Evolutionary conservation across 2,329 filamentous ascomycete genomes (phyloP).

Genomic region (Cladobotryum protrusum): DNA sequence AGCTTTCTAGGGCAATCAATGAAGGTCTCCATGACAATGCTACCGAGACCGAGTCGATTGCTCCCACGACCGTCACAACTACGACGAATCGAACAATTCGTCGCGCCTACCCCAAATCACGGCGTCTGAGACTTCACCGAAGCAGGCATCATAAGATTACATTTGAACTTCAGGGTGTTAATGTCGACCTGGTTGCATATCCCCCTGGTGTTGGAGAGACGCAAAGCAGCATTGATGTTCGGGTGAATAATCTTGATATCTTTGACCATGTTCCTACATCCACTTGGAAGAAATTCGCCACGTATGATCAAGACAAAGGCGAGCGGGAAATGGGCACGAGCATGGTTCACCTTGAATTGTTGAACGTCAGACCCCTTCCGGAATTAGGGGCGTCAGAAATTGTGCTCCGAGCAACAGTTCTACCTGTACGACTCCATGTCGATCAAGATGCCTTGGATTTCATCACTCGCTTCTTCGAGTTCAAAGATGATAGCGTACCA

Average conservation of each 20-base stretch:
- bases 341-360: conserved; percentile 84
- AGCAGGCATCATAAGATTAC: conserved; percentile 93
- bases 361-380: conserved; percentile 80
- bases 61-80: conserved; percentile 63
- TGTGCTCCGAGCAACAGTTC: conserved; percentile 68
- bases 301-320: conserved; percentile 83
- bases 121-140: conserved; percentile 67
- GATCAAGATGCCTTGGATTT: conserved; percentile 98
- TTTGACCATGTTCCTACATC: conserved; percentile 93
- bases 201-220: conserved; percentile 72
- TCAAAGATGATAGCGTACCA: conserved; percentile 69
- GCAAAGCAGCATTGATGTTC: conserved; percentile 78
- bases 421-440: conserved; percentile 86
- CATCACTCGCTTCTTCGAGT: conserved; percentile 94
- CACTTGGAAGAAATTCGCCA: conserved; percentile 97
- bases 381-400: conserved; percentile 85
- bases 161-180: conserved; percentile 82
- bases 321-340: conserved; percentile 77
- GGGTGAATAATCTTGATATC: conserved; percentile 76
- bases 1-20: conserved; percentile 79
- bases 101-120: conserved; percentile 40
- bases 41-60: conserved; percentile 86
- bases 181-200: conserved; percentile 75
- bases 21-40: conserved; percentile 76
- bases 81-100: conserved; percentile 46